Evolutionary conservation across 2,329 filamentous ascomycete species (phyloP).

Genomic region (Diaporthe vaccinii): DNA sequence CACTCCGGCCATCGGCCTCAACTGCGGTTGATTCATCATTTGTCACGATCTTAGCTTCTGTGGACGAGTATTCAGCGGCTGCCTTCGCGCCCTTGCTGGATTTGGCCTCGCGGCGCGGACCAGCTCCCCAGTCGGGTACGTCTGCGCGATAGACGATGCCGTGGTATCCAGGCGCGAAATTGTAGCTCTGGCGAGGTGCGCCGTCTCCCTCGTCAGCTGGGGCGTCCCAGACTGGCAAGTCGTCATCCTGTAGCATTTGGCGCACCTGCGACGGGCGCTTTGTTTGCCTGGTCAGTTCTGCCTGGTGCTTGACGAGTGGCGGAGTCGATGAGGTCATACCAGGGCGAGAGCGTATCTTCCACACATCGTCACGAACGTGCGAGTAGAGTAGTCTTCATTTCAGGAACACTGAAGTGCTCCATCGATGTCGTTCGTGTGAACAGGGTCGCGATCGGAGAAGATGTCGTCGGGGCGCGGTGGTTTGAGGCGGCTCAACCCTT

Average conservation of each 20-base stretch:
- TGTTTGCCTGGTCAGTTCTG: neutral
- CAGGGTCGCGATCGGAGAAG: neutral
- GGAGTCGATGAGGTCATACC: slow-evolving; percentile 46
- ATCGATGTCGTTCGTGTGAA: neutral
- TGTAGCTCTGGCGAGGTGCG: slow-evolving; percentile 81
- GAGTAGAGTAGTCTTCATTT: neutral
- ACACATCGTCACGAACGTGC: slow-evolving; percentile 47
- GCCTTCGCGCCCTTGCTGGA: slow-evolving; percentile 43
- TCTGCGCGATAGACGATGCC: slow-evolving; percentile 90
- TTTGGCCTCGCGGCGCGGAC: slow-evolving; percentile 50
- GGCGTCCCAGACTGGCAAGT: slow-evolving; percentile 79
- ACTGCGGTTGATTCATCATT: neutral
- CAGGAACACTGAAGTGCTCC: neutral
- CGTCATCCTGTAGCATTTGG: slow-evolving; percentile 78
- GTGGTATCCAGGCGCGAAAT: slow-evolving; percentile 90
- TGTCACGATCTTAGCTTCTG: slow-evolving; percentile 3
- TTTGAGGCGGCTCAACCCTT: neutral
- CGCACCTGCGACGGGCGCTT: slow-evolving; percentile 84
- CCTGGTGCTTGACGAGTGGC: neutral
- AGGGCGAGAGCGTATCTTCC: slow-evolving; percentile 54
- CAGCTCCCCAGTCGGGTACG: slow-evolving; percentile 71
- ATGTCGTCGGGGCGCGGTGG: neutral
- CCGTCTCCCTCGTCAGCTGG: slow-evolving; percentile 77
- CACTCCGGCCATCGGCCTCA: neutral
- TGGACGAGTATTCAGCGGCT: slow-evolving; percentile 33